Evolutionary conservation across 2,329 filamentous ascomycete genomes (phyloP).

Genomic region (Xylaria sp.): DNA sequence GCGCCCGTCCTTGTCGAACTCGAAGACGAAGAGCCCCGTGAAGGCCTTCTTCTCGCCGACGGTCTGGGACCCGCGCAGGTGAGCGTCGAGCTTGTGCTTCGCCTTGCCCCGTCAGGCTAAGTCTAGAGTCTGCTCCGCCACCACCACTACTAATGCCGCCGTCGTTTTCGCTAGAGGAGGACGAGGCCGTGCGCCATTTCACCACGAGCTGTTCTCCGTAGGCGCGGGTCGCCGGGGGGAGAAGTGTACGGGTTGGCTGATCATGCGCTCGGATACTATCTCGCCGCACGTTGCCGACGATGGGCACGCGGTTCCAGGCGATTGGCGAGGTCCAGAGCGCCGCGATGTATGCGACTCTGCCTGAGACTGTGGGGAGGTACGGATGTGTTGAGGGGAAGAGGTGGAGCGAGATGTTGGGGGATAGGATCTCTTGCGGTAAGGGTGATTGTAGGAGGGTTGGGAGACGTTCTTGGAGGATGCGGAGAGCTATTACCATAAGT

Average conservation of each 20-base stretch:
- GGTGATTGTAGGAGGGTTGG: conserved; percentile 70
- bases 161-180: conserved; percentile 49
- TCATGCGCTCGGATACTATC: conserved; percentile 89
- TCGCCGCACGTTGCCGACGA: conserved; percentile 86
- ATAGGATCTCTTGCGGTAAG: conserved; percentile 75
- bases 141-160: no score
- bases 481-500: conserved; percentile 55
- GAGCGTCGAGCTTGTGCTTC: conserved; percentile 45
- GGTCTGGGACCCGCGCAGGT: conserved; percentile 45
- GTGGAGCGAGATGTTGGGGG: conserved; percentile 73
- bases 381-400: conserved; percentile 80
- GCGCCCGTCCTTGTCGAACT: conserved; percentile 87
- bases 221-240: conserved; percentile 56
- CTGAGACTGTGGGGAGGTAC: conserved; percentile 89
- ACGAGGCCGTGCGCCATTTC: conserved; percentile 74
- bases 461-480: conserved; percentile 69
- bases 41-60: conserved; percentile 75
- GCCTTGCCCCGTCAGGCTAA: conserved; percentile 38
- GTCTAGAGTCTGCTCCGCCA: no score
- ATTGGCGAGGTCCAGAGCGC: conserved; percentile 96
- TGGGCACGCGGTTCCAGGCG: conserved; percentile 90
- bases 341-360: conserved; percentile 87
- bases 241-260: conserved; percentile 60
- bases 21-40: conserved; percentile 90
- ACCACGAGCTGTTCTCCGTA: conserved; percentile 84